Evolutionary conservation across 495 filamentous ascomycete species (phyloP), one percentile per base, ranked within the genome.

Genomic region (Annulohypoxylon stygium): DNA sequence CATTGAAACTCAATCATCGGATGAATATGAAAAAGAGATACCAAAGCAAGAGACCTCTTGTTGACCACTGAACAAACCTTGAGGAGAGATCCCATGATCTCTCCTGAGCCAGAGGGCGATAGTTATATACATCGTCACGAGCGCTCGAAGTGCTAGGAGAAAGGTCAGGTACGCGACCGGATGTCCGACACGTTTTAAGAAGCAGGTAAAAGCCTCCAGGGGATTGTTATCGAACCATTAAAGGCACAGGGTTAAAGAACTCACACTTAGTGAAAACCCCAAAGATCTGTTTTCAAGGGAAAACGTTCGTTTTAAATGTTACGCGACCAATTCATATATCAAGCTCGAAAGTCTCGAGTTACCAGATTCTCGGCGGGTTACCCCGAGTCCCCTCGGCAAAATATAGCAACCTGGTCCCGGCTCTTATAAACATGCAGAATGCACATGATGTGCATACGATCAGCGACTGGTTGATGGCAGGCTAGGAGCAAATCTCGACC

Each of bases 381-480:
- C 47, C 55, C 72, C 63, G 63, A 53, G 67, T 43, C 45, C 50
- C 63, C 72, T 70, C 72, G 72, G 72, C 72, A 75, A 75, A 74
- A 70, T 75, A 67, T 20, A 60, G 53, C 51, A 60, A 43, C 26
- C 5, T 60, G 23, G 11, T 30, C 66, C 65, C 57, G 55, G 62
- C 48, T 66, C 57, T 70, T 62, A 60, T 30, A 50, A 57, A 66
- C 26, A 63, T 36, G 64, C 65, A 47, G 23, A 33, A 61, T 51
- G 25, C 59, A 48, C 55, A 70, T 67, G 63, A 64, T 59, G 16
- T 53, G 41, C 67, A 60, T 67, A 64, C 41, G 57, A 67, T 63
- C 36, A 50, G 4, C 43, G 18, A 62, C 23, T 43, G 43, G 43
- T 53, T 39, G 39, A 39, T 47, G 23, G 50, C 20, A 66, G 57